A percentile compares a stretch with the other conserved stretches of the same genome.
Evolutionary conservation across 441 rosid species (phyloP).

Genomic region (Hura crepitans): DNA sequence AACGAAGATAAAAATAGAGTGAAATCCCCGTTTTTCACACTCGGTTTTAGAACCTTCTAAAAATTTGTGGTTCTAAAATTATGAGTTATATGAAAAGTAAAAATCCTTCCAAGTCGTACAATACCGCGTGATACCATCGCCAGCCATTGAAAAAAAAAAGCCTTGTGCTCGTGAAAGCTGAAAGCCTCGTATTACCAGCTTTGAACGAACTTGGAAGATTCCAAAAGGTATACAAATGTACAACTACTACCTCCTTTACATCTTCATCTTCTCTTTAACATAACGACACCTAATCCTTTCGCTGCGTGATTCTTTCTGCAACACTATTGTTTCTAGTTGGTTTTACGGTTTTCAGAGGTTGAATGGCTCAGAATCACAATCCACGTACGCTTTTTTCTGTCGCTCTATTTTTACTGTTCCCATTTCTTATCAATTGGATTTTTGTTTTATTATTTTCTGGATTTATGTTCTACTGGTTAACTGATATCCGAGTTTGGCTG

Average conservation of each 20-base stretch:
- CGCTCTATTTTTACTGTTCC: slow-evolving; percentile 8
- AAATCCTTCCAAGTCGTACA: no score
- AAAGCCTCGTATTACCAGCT: background rate
- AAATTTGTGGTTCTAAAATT: no score
- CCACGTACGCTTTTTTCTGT: slow-evolving; percentile 33
- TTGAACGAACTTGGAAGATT: slow-evolving; percentile 12
- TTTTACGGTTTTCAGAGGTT: background rate
- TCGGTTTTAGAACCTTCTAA: no score
- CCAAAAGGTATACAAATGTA: background rate
- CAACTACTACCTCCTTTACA: slow-evolving; percentile 8
- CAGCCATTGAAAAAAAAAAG: background rate
- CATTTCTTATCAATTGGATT: slow-evolving; percentile 10
- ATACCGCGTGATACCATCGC: no score
- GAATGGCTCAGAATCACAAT: slow-evolving; percentile 46
- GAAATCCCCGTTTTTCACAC: no score
- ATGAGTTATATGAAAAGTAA: no score
- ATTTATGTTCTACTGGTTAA: background rate
- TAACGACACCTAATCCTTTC: slow-evolving; percentile 2
- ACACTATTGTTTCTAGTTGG: background rate
- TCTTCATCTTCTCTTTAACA: background rate
- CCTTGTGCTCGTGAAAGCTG: background rate
- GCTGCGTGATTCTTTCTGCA: slow-evolving; percentile 1
- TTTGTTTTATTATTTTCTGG: slow-evolving; percentile 19
- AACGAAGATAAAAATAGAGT: background rate
- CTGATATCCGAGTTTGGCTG: slow-evolving; percentile 19